Conservation (phyloP, 345 rosid species). For the Geranium rotundifolium region DNA sequence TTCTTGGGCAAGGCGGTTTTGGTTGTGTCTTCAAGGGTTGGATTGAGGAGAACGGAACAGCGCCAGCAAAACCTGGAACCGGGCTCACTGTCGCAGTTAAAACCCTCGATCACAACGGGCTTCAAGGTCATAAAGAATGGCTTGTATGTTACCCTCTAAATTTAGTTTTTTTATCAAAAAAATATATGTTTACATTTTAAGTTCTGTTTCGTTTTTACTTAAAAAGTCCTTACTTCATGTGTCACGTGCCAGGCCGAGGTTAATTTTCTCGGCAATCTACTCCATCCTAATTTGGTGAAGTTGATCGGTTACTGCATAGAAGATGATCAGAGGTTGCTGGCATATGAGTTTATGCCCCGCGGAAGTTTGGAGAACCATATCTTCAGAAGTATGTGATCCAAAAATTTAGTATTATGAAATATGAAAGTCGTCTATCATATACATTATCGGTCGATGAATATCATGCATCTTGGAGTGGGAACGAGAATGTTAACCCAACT, state of each 20-base stretch:
- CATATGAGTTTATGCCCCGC: constrained; percentile 34
- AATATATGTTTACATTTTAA: background rate
- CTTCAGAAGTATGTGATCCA: constrained; percentile 22
- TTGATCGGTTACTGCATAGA: constrained; percentile 37
- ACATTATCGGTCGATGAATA: background rate
- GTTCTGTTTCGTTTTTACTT: background rate
- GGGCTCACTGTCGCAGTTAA: constrained; percentile 39
- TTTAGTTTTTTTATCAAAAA: background rate
- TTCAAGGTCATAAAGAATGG: constrained; percentile 41
- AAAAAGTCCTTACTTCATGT: background rate
- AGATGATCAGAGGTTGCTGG: constrained; percentile 36
- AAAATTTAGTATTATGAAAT: background rate
- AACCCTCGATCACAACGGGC: constrained; percentile 36
- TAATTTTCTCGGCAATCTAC: constrained; percentile 27
- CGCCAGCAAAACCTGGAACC: constrained; percentile 37
- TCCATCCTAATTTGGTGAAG: constrained; percentile 32
- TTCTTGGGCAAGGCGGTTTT: constrained; percentile 40
- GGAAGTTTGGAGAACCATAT: constrained; percentile 38
- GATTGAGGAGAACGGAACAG: constrained; percentile 41
- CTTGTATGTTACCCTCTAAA: constrained; percentile 16
- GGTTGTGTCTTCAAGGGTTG: constrained; percentile 38
- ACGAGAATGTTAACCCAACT: no score
- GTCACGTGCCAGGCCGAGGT: constrained; percentile 23
- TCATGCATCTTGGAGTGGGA: no score
- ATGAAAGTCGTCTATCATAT: constrained; percentile 2